Conservation (phyloP, 306 rosid species). For the Herpetospermum pedunculosum region DNA sequence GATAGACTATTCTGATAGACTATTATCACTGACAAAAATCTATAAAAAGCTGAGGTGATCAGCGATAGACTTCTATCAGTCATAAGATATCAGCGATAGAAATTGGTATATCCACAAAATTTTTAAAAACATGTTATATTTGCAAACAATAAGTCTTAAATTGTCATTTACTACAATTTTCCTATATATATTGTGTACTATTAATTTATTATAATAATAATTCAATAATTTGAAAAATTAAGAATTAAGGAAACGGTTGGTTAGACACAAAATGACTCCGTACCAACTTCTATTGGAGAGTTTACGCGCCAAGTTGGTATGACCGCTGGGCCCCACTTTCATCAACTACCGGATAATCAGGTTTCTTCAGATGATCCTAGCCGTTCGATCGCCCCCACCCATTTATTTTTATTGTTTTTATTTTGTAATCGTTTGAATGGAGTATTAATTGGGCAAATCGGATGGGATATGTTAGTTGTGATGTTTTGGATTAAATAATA, state of each 20-base stretch:
- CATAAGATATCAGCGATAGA: too few species aligned
- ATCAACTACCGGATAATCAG: neutral
- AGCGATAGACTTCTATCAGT: too few species aligned
- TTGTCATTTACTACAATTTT: too few species aligned
- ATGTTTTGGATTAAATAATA: neutral
- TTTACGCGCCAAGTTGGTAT: constrained; percentile 7
- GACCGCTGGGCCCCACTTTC: neutral
- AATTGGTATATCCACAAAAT: too few species aligned
- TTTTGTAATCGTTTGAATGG: neutral
- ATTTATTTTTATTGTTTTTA: neutral
- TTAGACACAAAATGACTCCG: constrained; percentile 9
- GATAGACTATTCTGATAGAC: too few species aligned
- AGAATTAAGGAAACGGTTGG: constrained; percentile 4
- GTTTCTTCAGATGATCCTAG: neutral
- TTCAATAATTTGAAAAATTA: neutral
- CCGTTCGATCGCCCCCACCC: neutral
- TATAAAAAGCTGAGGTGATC: too few species aligned
- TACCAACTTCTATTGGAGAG: neutral
- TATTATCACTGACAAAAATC: too few species aligned
- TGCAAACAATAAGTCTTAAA: too few species aligned
- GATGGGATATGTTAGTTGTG: constrained; percentile 2
- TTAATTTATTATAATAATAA: neutral
- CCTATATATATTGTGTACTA: too few species aligned
- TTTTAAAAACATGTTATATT: too few species aligned
- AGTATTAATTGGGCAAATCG: constrained; percentile 2